Percentiles rank a stretch among this genome's conserved stretches.
phyloP scores from a whole-genome alignment of 2,329 filamentous ascomycete genomes.

The Cyphellophora europaea region DNA sequence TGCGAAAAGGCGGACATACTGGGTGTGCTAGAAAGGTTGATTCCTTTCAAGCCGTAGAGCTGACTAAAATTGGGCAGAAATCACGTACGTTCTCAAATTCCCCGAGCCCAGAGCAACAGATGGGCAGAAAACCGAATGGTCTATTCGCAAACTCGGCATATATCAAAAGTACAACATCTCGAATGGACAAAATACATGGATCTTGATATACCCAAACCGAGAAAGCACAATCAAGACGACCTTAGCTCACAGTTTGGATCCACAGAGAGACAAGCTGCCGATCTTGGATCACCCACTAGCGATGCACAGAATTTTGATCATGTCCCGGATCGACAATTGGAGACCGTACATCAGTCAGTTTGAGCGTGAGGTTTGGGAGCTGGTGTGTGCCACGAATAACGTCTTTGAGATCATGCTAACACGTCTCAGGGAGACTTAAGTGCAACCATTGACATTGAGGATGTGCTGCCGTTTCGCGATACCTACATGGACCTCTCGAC shows the following conservation, averaged over 20 bases:
- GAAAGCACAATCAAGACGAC: background rate
- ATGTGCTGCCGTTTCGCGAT: too few species aligned
- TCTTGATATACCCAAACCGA: background rate
- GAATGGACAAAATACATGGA: slow-evolving; percentile 1
- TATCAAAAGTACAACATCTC: slow-evolving; percentile 1
- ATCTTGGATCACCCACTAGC: background rate
- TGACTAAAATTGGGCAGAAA: background rate
- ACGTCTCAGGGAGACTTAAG: background rate
- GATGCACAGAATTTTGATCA: background rate
- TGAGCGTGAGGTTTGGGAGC: background rate
- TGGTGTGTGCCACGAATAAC: background rate
- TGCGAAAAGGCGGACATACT: background rate
- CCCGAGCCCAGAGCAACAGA: background rate
- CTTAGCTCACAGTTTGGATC: background rate
- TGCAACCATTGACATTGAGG: background rate
- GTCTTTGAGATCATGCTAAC: background rate
- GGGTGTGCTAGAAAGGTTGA: background rate
- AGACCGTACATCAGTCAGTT: background rate
- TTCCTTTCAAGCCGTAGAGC: background rate
- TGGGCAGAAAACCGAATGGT: background rate
- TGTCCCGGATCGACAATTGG: background rate
- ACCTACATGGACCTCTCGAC: too few species aligned
- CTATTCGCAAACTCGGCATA: background rate
- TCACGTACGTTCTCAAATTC: slow-evolving; percentile 1
- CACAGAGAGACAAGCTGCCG: background rate